These are phyloP conservation scores for Plasmopara muralis DNA, from an alignment of 352 stramenopile genomes.

Conservation along the genomic window DNA sequence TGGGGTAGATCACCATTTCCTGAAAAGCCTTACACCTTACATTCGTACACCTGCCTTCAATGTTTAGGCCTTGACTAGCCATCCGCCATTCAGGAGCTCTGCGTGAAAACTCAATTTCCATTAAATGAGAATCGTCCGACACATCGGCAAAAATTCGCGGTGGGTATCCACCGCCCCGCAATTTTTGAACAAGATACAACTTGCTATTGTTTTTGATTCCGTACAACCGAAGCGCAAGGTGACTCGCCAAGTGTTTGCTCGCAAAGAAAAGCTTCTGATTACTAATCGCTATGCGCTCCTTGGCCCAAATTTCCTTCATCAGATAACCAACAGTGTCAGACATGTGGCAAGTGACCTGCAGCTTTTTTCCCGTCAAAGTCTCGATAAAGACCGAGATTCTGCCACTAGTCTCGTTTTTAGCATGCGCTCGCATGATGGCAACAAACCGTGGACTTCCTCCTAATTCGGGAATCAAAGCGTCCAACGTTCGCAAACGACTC, in stretches of 20 bases:
- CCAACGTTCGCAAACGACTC: not conserved
- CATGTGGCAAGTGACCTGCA: not conserved
- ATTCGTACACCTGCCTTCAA: conserved; percentile 25
- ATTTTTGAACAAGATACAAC: not conserved
- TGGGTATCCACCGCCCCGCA: conserved; percentile 1
- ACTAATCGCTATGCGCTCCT: conserved; percentile 2
- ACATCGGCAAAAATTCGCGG: conserved; percentile 4
- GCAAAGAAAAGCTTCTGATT: conserved; percentile 9
- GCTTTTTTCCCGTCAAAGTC: not conserved
- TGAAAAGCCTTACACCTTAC: conserved; percentile 7
- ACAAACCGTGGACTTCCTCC: conserved; percentile 5
- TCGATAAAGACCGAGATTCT: conserved; percentile 3
- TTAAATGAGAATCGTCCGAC: conserved; percentile 3
- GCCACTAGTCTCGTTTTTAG: not conserved
- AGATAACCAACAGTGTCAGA: conserved; percentile 1
- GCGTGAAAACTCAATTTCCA: not conserved
- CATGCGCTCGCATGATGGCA: conserved; percentile 1
- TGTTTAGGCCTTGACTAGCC: conserved; percentile 18
- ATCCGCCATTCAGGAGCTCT: conserved; percentile 10
- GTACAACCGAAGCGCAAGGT: conserved; percentile 4
- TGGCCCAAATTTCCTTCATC: conserved; percentile 4
- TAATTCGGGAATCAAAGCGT: conserved; percentile 9
- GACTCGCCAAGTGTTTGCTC: conserved; percentile 6
- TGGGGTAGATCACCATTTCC: conserved; percentile 19
- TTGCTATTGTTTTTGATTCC: conserved; percentile 1